Conservation (phyloP, 257 asterid genomes). For the Ilex aquifolium region DNA sequence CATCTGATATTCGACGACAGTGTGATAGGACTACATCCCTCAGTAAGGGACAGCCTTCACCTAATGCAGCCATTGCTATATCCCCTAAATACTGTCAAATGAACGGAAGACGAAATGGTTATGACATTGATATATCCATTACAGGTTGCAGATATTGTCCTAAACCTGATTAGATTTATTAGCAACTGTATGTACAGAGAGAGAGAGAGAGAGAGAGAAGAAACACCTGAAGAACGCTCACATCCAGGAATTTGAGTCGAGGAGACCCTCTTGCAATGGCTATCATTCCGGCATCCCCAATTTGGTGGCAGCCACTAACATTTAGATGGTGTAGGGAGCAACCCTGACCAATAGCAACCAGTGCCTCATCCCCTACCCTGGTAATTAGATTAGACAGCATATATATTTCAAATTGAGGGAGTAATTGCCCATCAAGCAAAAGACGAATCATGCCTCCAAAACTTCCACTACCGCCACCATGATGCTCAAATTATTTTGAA, state of each 20-base stretch:
- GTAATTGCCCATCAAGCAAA: neutral
- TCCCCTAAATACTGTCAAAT: constrained; percentile 59
- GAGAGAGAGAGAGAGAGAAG: constrained; percentile 10
- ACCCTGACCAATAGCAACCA: constrained; percentile 73
- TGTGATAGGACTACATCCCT: constrained; percentile 81
- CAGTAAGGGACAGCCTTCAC: constrained; percentile 69
- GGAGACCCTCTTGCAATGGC: constrained; percentile 89
- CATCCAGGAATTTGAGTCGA: constrained; percentile 67
- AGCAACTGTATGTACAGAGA: too few relatives aligned
- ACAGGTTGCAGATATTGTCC: neutral
- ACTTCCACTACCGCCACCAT: too few relatives aligned
- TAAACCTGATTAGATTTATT: too few relatives aligned
- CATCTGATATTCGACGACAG: constrained; percentile 68
- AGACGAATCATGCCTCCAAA: neutral
- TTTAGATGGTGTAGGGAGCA: constrained; percentile 67
- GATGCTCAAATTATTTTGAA: neutral
- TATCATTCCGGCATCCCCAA: constrained; percentile 77
- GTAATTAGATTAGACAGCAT: constrained; percentile 17
- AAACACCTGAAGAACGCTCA: constrained; percentile 85
- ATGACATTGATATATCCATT: neutral
- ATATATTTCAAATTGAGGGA: constrained; percentile 4
- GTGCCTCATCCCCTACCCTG: constrained; percentile 83
- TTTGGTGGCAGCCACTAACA: constrained; percentile 84
- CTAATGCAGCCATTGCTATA: constrained; percentile 60
- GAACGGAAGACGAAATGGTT: neutral